Base-by-base conservation (phyloP, 345 rosid genomes). In the Rubroshorea leprosula region DNA sequence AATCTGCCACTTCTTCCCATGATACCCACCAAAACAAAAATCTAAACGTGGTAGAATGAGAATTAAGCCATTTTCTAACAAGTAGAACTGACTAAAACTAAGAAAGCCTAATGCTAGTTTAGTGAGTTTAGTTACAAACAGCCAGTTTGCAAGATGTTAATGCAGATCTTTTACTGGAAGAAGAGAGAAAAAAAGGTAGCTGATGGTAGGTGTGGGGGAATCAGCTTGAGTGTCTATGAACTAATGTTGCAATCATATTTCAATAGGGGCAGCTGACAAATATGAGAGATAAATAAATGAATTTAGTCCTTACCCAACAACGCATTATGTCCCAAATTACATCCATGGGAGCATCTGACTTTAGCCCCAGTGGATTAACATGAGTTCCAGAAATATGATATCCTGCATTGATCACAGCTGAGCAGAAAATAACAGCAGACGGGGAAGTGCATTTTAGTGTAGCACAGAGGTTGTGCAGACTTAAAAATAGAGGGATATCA, bases 321-420 rank as follows among this genome's bases (percentile, higher is more conserved):
- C 99, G 95, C 99, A 94, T 90, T 53, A 90, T 94, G 75, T 94
- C 97, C 96, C 99, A 94, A 55, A 94, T 85, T 60, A 90, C 84
- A 51, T 81, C 86, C 99, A 94, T 94, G n/a, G 99, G 95, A 57
- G 97, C 97, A 80, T 94, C 95, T 21, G 99, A 83, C 74, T 94
- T 94, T 48, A 90, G 73, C 66, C 97, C 99, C 4, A 94, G 70
- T 0, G 97, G 96, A 52, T 83, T 82, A 50, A 90, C 97, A 64
- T 94, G 99, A 38, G 96, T 82, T 53, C 99, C 99, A 0, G 97
- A 94, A 55, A 90, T 84, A 20, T 80, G 84, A 74, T 85, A 90
- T 41, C 95, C 96, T 0, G 96, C 99, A 72, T 94, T 94, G 64
- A 90, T 78, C 54, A 94, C 90, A 6, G 99, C 99, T 52, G 99